Evolutionary conservation across 805 yeast genomes (phyloP), one percentile per base, ranked within the genome.

Genomic region (Babjeviella inositovora): DNA sequence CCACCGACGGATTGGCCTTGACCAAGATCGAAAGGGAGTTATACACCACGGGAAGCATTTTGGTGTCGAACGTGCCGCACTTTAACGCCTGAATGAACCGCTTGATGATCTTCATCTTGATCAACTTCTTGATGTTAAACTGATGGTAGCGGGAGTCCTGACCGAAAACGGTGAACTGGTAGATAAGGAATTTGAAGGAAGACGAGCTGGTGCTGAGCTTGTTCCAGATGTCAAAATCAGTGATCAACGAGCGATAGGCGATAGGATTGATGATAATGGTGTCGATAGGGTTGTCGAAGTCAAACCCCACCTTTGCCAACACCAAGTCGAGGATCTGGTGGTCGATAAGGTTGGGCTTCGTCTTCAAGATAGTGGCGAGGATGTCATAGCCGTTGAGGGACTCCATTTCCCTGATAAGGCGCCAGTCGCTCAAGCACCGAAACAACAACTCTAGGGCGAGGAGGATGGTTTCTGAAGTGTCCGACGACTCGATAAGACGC

Each of bases 221-320:
- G 26, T 53, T 53, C 67, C 80, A 73, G 11, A 67, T 48, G 25
- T 69, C 75, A 30, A 75, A 57, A 30, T 80, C 84, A 11, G 70
- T 53, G 18, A 77, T 53, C 20, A 81, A 39, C 2, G 54, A 44
- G 17, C 65, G 56, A 37, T 74, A 82, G 0, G 74, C 75, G 3
- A 45, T 28, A 1, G 62, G 54, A 32, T 76, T 70, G 6, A 51
- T 46, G 2, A 81, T 50, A 3, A 72, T 39, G 0, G 87, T 71
- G 6, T 68, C 67, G 16, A 50, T 44, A 0, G 76, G 68, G 17
- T 62, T 47, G 2, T 35, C 28, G 17, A 50, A 51, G 31, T 69
- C 54, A 41, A 66, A 71, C 0, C 90, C 92, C 20, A 63, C 54
- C 37, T 55, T 62, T 4, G 40, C 47, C 6, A 74, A 38, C 11